Percentiles rank a stretch among this genome's conserved stretches.
Conservation (phyloP, 2,329 filamentous ascomycete species). For the Aureobasidium uvarum region DNA sequence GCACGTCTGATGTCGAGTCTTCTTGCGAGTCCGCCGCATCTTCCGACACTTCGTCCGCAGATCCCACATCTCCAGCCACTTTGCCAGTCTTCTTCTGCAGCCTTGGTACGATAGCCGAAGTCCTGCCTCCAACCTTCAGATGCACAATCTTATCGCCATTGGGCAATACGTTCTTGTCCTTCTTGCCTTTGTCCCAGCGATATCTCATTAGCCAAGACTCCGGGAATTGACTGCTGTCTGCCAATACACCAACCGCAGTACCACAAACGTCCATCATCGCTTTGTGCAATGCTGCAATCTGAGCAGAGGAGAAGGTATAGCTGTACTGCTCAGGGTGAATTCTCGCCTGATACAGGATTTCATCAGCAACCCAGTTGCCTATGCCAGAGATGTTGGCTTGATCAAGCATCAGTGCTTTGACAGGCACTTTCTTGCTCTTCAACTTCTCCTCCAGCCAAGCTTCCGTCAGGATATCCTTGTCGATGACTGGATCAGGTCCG, state of each 20-base stretch:
- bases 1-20: slow-evolving; percentile 9
- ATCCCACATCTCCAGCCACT: slow-evolving; percentile 52
- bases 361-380: slow-evolving; percentile 97
- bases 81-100: slow-evolving; percentile 78
- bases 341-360: slow-evolving; percentile 83
- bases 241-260: slow-evolving; percentile 72
- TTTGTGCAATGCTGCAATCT: slow-evolving; percentile 69
- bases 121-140: slow-evolving; percentile 85
- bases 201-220: slow-evolving; percentile 64
- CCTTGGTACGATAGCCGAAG: slow-evolving; percentile 81
- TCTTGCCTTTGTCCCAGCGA: slow-evolving; percentile 81
- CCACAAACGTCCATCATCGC: slow-evolving; percentile 76
- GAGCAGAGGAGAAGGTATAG: slow-evolving; percentile 70
- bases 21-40: slow-evolving; percentile 19
- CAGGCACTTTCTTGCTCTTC: slow-evolving; percentile 72
- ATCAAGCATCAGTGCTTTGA: slow-evolving; percentile 86
- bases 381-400: slow-evolving; percentile 88
- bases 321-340: slow-evolving; percentile 93
- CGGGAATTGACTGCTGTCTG: slow-evolving; percentile 81
- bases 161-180: slow-evolving; percentile 66
- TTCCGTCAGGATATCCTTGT: slow-evolving; percentile 72
- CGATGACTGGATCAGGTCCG: slow-evolving; percentile 86
- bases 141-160: slow-evolving; percentile 83
- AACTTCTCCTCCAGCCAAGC: slow-evolving; percentile 72
- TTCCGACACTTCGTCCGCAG: slow-evolving; percentile 15